Base-by-base conservation (phyloP, 129 eudicot species). In the Logfia minima region DNA sequence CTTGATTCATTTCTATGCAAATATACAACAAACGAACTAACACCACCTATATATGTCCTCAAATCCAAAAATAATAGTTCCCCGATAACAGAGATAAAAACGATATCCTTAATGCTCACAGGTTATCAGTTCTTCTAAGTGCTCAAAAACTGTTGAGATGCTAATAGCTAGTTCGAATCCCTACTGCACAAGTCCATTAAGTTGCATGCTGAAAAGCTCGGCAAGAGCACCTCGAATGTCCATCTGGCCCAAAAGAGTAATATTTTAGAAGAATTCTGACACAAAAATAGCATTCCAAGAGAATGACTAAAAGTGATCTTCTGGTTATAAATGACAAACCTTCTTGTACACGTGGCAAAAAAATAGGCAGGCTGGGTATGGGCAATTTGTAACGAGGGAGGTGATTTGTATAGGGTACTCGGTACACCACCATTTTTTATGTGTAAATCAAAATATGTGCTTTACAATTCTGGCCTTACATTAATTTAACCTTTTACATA, bases 221-320 rank as follows among this genome's bases (percentile, higher is more conserved):
- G 96, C 89, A 61, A 92, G 86, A 19, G 98, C 98, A 53, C 91
- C 93, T 28, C 98, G 98, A 52, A 92, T 90, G 77, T 89, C 92
- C 95, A 92, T 92, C 97, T 92, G 86, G 67, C 48, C 39, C 68
- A 45, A 68, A n/a, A 29, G 34, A 24, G 4, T 18, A 22, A 24
- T 26, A 13, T 11, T 45, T 72, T 35, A 72, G 22, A 3, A 62
- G 21, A 32, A 60, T 43, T 43, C 31, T 4, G 0, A 24, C 14
- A 53, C 37, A 3, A 10, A 21, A 56, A 23, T 21, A 7, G n/a
- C 55, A 48, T 48, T 48, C 13, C 55, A 48, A 48, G 48, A 41
- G 48, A 41, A 39, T 8, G 48, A 41, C 48, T 9, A 41, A 41
- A 41, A 9, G 48, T 10, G 14, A 41, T 41, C 14, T 41, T 10